Evolutionary conservation across 768 basidiomycete species (phyloP).

Genomic region (Naganishia onofrii): DNA sequence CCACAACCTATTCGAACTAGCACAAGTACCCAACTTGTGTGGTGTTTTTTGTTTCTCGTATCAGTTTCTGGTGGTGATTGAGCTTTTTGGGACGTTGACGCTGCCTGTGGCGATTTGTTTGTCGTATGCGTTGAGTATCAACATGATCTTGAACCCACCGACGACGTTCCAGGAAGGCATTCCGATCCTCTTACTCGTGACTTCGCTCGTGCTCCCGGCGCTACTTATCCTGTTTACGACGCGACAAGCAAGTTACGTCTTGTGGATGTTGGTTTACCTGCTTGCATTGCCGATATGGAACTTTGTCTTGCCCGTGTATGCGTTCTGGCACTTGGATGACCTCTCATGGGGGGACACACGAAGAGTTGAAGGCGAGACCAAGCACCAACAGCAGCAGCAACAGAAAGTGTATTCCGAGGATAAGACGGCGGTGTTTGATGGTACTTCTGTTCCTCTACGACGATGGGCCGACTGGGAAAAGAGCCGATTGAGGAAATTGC

Average conservation of each 20-base stretch:
- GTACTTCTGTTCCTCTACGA: constrained; percentile 76
- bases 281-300: constrained; percentile 94
- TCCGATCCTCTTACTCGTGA: constrained; percentile 79
- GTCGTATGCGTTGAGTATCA: constrained; percentile 82
- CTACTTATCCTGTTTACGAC: constrained; percentile 91
- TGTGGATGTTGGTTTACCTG: constrained; percentile 97
- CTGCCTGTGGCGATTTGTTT: constrained; percentile 89
- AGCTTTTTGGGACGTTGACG: constrained; percentile 62
- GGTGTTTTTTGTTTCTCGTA: constrained; percentile 99
- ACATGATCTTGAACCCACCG: constrained; percentile 76
- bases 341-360: constrained; percentile 99
- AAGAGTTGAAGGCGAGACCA: constrained; percentile 89
- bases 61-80: constrained; percentile 99
- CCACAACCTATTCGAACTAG: constrained; percentile 98
- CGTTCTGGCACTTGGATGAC: constrained; percentile 99
- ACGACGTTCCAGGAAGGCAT: constrained; percentile 86
- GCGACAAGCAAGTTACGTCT: constrained; percentile 87
- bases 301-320: constrained; percentile 85
- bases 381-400: constrained; percentile 68
- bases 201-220: constrained; percentile 89
- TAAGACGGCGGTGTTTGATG: constrained; percentile 57
- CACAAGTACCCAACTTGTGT: constrained; percentile 91
- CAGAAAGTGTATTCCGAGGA: constrained; percentile 70
- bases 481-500: constrained; percentile 83
- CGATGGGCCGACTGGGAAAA: constrained; percentile 99